These are phyloP conservation scores for Termitomyces sp. DNA, from an alignment of 768 basidiomycete genomes.

Conservation along the genomic window DNA sequence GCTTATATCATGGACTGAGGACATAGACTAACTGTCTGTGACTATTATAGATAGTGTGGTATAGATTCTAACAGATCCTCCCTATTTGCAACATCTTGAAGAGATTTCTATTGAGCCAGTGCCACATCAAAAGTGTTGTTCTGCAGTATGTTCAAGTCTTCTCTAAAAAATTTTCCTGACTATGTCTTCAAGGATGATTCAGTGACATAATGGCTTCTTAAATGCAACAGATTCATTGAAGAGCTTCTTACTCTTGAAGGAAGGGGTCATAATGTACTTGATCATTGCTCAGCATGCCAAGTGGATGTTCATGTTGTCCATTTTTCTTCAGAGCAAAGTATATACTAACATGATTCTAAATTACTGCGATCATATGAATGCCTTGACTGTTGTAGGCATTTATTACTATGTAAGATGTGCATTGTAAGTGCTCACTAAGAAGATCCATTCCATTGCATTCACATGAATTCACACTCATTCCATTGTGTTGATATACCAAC, in stretches of 20 bases:
- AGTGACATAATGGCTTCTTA: background rate
- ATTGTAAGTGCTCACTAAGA: background rate
- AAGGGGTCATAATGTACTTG: no score
- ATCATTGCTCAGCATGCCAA: background rate
- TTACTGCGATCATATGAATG: constrained; percentile 7
- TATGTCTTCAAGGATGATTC: constrained; percentile 15
- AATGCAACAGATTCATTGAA: constrained; percentile 9
- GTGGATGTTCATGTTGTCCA: background rate
- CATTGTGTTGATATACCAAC: background rate
- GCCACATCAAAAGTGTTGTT: no score
- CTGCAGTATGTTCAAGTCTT: background rate
- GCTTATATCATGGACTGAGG: no score
- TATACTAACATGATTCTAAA: no score
- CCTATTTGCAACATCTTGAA: no score
- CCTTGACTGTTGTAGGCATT: background rate
- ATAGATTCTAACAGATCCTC: no score
- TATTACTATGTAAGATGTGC: constrained; percentile 4
- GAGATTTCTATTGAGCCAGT: no score
- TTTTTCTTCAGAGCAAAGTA: background rate
- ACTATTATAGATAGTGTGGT: no score
- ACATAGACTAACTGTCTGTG: no score
- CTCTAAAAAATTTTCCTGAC: background rate
- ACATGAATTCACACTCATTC: background rate
- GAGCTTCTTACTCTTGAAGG: constrained; percentile 12
- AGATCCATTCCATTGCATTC: constrained; percentile 7